A percentile compares a stretch with the other conserved stretches of the same genome.
phyloP scores from a whole-genome alignment of 2,329 filamentous ascomycete species.

The Penicillium sp. region DNA sequence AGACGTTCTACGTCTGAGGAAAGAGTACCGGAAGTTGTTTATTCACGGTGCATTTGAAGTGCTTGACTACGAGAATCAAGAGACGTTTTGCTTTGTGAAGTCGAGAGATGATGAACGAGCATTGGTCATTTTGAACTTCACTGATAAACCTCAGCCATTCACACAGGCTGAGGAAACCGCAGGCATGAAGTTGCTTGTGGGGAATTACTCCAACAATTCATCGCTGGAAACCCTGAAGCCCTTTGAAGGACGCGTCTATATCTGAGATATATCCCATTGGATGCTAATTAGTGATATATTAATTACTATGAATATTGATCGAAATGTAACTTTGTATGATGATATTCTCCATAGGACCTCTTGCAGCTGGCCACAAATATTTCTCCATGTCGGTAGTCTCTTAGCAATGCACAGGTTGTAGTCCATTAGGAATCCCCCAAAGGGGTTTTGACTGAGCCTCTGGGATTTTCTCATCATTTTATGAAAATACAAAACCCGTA shows the following conservation, averaged over 20 bases:
- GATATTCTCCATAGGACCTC: not conserved
- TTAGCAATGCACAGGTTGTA: not conserved
- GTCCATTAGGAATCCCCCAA: not conserved
- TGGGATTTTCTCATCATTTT: not conserved
- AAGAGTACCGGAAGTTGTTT: constrained; percentile 57
- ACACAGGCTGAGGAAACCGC: constrained; percentile 1
- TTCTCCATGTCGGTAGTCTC: not conserved
- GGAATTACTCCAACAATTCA: constrained; percentile 13
- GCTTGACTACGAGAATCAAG: constrained; percentile 20
- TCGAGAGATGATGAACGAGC: constrained; percentile 15
- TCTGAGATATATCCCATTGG: constrained; percentile 3
- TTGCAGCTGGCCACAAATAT: not conserved
- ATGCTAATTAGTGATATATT: not conserved
- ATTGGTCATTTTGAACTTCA: constrained; percentile 23
- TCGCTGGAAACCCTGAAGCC: constrained; percentile 10
- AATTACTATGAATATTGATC: not conserved
- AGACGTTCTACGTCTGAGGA: constrained; percentile 53
- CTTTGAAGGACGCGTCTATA: constrained; percentile 24
- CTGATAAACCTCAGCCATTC: constrained; percentile 10
- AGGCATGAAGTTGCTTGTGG: constrained; percentile 20
- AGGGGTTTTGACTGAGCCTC: not conserved
- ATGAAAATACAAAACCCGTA: too few species aligned
- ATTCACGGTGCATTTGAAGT: constrained; percentile 24
- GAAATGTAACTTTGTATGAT: not conserved
- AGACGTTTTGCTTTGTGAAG: constrained; percentile 24